Evolutionary conservation across 441 rosid species (phyloP).

Genomic region (Populus hybrid): DNA sequence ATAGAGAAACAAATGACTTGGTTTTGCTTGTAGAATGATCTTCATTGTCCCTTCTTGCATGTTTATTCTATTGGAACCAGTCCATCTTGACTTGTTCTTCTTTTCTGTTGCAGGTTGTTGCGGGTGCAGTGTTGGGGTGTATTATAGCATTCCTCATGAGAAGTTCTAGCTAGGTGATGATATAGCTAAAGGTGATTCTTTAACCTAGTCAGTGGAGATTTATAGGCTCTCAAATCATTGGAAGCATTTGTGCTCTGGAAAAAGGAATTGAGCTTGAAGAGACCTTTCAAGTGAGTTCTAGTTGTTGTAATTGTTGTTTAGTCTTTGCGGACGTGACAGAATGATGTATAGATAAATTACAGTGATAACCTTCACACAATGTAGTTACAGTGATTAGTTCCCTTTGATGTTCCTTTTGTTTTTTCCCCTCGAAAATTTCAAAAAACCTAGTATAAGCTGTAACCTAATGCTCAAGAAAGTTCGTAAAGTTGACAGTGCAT

Average conservation of each 20-base stretch:
- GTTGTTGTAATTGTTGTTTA: not conserved
- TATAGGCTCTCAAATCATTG: not conserved
- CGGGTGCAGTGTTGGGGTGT: constrained; percentile 68
- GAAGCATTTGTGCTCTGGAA: not conserved
- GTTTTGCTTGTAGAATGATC: not conserved
- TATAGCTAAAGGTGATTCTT: constrained; percentile 15
- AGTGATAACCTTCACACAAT: not conserved
- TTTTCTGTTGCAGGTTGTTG: constrained; percentile 58
- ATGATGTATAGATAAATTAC: not conserved
- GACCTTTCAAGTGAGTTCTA: constrained; percentile 4
- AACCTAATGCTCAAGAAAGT: not conserved
- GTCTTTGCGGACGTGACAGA: not conserved
- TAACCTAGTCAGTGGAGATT: not conserved
- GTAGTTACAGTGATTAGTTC: not conserved
- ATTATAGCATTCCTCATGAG: constrained; percentile 64
- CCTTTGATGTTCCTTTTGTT: not conserved
- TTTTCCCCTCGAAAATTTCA: not conserved
- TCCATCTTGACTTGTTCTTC: not conserved
- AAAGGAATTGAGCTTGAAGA: not conserved
- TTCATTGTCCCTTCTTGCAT: not conserved
- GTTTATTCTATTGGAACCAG: not conserved
- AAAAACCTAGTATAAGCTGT: not conserved
- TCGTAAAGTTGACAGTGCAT: not conserved
- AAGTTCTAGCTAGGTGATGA: constrained; percentile 27
- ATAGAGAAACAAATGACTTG: not conserved